These are phyloP conservation scores for Neurospora crassa DNA, from an alignment of 2,329 filamentous ascomycete species.

Conservation along the genomic window DNA sequence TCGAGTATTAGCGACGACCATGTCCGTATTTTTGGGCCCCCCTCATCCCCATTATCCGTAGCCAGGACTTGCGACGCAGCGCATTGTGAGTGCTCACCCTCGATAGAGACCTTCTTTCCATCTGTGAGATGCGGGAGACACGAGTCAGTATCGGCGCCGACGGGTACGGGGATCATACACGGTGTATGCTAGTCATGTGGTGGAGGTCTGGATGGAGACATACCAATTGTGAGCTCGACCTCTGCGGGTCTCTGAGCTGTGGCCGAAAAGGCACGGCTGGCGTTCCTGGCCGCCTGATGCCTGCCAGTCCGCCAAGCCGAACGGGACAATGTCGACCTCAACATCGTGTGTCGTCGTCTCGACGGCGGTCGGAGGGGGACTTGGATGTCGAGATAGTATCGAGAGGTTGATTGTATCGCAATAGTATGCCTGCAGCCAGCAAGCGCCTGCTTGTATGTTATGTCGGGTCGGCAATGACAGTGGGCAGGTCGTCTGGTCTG, in stretches of 20 bases:
- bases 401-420: not conserved
- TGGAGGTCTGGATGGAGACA: constrained; percentile 22
- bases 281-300: constrained; percentile 39
- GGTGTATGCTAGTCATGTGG: not conserved
- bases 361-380: constrained; percentile 35
- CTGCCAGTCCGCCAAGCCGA: constrained; percentile 57
- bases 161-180: not conserved
- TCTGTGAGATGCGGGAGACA: constrained; percentile 40
- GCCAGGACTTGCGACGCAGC: constrained; percentile 8
- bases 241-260: constrained; percentile 73
- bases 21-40: not conserved
- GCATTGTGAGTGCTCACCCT: constrained; percentile 28
- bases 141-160: not conserved
- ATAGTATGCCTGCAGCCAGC: not conserved
- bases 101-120: constrained; percentile 96
- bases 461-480: not conserved
- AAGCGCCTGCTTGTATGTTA: not conserved
- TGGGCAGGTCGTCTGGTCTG: not conserved
- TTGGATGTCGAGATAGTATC: not conserved
- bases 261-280: constrained; percentile 72
- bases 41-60: constrained; percentile 9
- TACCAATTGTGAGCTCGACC: constrained; percentile 94
- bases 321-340: constrained; percentile 58
- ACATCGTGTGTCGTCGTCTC: constrained; percentile 50
- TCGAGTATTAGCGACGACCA: not conserved